These are phyloP conservation scores for Leccinum disarticulatum DNA, from an alignment of 768 basidiomycete genomes.

Conservation along the genomic window DNA sequence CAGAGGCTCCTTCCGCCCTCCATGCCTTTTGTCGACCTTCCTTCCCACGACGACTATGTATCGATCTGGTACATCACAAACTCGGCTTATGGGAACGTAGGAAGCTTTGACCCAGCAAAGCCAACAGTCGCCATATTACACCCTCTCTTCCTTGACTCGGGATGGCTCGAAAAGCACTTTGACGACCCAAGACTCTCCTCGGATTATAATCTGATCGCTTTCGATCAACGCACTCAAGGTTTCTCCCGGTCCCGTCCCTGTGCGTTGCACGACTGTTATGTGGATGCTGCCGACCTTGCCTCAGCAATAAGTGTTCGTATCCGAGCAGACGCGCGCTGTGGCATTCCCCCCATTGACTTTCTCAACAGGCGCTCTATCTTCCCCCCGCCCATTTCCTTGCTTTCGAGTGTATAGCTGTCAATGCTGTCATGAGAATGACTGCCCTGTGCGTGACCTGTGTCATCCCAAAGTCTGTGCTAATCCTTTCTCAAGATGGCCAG, in stretches of 20 bases:
- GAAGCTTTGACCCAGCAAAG: conserved; percentile 63
- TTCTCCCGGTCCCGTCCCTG: conserved; percentile 53
- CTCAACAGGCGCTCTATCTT: conserved; percentile 53
- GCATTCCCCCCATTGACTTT: not conserved
- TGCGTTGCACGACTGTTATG: conserved; percentile 69
- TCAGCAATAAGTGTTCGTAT: conserved; percentile 57
- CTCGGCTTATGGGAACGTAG: conserved; percentile 54
- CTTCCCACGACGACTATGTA: conserved; percentile 62
- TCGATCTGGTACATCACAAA: conserved; percentile 75
- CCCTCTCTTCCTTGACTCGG: conserved; percentile 65
- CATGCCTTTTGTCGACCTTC: conserved; percentile 72
- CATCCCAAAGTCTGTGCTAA: conserved; percentile 7
- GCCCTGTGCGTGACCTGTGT: conserved; percentile 49
- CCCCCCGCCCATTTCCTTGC: conserved; percentile 73
- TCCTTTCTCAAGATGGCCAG: conserved; percentile 56
- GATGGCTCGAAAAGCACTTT: conserved; percentile 67
- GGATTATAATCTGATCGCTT: conserved; percentile 69
- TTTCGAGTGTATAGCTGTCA: conserved; percentile 57
- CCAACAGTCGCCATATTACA: conserved; percentile 69
- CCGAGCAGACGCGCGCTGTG: not conserved
- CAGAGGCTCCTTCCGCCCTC: conserved; percentile 30
- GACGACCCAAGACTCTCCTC: conserved; percentile 60
- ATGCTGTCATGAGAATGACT: conserved; percentile 62
- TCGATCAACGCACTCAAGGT: conserved; percentile 68
- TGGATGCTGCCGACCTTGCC: conserved; percentile 76